Conservation (phyloP, 2,329 filamentous ascomycete genomes). For the Penicillium sp. region DNA sequence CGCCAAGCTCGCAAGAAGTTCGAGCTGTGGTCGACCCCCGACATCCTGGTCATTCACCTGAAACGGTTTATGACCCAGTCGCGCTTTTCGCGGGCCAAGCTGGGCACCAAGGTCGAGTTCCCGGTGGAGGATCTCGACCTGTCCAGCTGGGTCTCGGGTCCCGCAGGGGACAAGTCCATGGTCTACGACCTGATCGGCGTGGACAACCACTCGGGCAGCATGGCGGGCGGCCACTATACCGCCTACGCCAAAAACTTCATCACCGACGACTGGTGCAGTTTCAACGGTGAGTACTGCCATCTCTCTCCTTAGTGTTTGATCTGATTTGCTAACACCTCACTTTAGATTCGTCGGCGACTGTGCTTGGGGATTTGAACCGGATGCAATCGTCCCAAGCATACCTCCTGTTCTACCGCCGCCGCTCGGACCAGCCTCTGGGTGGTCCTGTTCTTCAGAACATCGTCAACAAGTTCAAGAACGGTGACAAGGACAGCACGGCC, state of each 20-base stretch:
- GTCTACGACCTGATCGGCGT: conserved; percentile 94
- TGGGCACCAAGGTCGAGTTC: conserved; percentile 90
- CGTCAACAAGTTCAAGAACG: conserved; percentile 65
- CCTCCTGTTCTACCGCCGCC: conserved; percentile 92
- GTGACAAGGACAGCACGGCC: conserved; percentile 54
- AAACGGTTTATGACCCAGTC: conserved; percentile 75
- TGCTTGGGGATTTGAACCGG: not conserved
- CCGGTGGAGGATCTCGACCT: conserved; percentile 87
- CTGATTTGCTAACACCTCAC: conserved; percentile 49
- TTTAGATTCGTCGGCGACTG: conserved; percentile 65
- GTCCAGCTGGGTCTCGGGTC: conserved; percentile 76
- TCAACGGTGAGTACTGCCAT: conserved; percentile 73
- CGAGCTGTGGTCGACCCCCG: conserved; percentile 94
- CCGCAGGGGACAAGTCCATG: conserved; percentile 79
- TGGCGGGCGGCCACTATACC: conserved; percentile 95
- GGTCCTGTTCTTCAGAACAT: conserved; percentile 76
- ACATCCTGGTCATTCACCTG: conserved; percentile 92
- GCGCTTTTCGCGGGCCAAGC: conserved; percentile 81
- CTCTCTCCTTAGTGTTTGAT: conserved; percentile 1
- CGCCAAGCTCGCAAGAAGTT: conserved; percentile 94
- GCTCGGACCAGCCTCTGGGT: conserved; percentile 77
- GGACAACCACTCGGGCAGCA: conserved; percentile 91
- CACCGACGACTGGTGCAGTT: conserved; percentile 91
- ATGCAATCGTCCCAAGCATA: conserved; percentile 74
- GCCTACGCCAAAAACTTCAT: conserved; percentile 92